Evolutionary conservation across 2,329 filamentous ascomycete genomes (phyloP), one percentile per base, ranked within the genome.

Genomic region (Colletotrichum liriopes): DNA sequence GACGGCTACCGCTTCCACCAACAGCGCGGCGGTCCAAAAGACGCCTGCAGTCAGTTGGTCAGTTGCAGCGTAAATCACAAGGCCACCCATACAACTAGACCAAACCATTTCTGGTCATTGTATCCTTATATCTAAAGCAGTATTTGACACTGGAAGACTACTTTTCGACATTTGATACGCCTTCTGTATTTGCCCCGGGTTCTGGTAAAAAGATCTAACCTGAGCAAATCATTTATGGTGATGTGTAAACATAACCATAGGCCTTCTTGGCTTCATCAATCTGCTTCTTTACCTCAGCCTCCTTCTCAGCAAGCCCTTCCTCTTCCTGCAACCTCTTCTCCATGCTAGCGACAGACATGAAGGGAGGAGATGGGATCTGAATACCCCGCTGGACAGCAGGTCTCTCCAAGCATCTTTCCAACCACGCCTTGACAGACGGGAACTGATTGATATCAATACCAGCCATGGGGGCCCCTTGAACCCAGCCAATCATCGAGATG

Each of bases 401-500:
- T 1, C 92, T 84, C 35, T 84, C 84, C 26, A 84, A 80, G 84
- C 93, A 87, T 41, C 87, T 84, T 72, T 91, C 87, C 78, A 93
- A 86, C 93, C 93, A 94, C 4, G 87, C 88, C 78, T 90, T 87
- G 68, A 94, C 80, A 64, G 89, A 83, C 16, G 91, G 91, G 82
- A 94, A 94, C 73, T 90, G 86, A 1, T 86, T 82, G 6, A 93
- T 86, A 62, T 94, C 88, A 37, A 94, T 76, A 26, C 92, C 92
- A 0, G 87, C 84, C 85, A 92, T 90, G 20, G 84, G 83, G 1
- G 89, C 3, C 73, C 85, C 2, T 82, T 80, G 58, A 61, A 91
- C 85, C 93, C 93, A 95, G 49, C 92, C 92, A 78, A 92, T 89
- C 71, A 91, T 86, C 39, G 92, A 88, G 67, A 96, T 94, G 82